Percentiles rank a stretch among this genome's conserved stretches.
These are phyloP conservation scores for Plectosphaerella plurivora DNA, from an alignment of 2,329 filamentous ascomycete species.

Conservation along the genomic window DNA sequence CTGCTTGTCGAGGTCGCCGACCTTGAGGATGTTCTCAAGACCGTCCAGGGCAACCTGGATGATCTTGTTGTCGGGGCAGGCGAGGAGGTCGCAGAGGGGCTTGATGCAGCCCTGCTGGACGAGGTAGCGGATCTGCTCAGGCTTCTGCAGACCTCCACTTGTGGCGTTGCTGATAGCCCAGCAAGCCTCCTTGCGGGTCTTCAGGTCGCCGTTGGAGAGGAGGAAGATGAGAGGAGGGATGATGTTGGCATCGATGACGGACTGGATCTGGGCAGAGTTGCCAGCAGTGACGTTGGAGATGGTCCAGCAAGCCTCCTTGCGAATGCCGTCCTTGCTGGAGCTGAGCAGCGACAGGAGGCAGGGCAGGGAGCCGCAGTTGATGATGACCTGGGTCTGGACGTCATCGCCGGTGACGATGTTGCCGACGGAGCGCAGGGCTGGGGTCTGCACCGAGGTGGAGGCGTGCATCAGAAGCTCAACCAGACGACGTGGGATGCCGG, in stretches of 20 bases:
- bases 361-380: constrained; percentile 92
- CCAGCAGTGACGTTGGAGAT: constrained; percentile 99
- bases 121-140: constrained; percentile 95
- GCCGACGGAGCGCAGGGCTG: constrained; percentile 91
- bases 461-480: constrained; percentile 98
- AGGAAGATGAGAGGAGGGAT: constrained; percentile 95
- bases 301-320: constrained; percentile 99
- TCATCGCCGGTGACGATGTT: constrained; percentile 99
- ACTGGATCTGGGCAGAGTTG: constrained; percentile 96
- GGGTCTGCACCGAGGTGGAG: constrained; percentile 96
- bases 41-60: constrained; percentile 98
- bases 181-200: constrained; percentile 98
- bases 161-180: constrained; percentile 99
- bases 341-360: constrained; percentile 90
- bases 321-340: constrained; percentile 97
- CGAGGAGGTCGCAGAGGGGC: constrained; percentile 89
- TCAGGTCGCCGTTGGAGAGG: constrained; percentile 93
- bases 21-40: constrained; percentile 98
- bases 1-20: constrained; percentile 98
- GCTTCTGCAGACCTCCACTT: constrained; percentile 95
- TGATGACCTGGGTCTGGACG: constrained; percentile 98
- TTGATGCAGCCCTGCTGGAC: constrained; percentile 94
- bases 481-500: constrained; percentile 90
- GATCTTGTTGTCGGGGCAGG: constrained; percentile 99
- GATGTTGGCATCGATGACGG: constrained; percentile 94